A percentile compares a stretch with the other conserved stretches of the same genome.
These are phyloP conservation scores for Sanghuangporus weigelae DNA, from an alignment of 1,284 basidiomycete species.

Conservation along the genomic window DNA sequence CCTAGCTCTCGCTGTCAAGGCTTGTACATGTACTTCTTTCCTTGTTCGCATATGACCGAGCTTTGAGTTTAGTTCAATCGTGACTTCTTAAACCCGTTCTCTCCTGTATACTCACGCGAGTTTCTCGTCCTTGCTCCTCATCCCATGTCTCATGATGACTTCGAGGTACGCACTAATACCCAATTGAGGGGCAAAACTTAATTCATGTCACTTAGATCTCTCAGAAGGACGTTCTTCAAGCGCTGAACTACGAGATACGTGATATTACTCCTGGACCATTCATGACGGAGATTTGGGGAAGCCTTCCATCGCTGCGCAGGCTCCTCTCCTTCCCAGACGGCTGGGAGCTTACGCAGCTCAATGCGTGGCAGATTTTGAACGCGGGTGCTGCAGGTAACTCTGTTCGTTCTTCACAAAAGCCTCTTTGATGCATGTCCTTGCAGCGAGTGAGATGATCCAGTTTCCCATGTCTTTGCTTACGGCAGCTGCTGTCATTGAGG, in stretches of 20 bases:
- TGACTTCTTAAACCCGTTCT: conserved; percentile 20
- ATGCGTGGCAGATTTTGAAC: conserved; percentile 47
- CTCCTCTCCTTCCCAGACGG: conserved; percentile 34
- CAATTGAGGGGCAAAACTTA: not conserved
- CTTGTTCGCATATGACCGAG: not conserved
- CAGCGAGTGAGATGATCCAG: conserved; percentile 46
- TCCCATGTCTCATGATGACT: conserved; percentile 22
- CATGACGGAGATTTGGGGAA: conserved; percentile 52
- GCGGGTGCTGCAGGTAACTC: conserved; percentile 40
- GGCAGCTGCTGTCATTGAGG: conserved; percentile 40
- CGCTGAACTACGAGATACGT: conserved; percentile 44
- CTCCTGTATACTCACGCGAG: conserved; percentile 21
- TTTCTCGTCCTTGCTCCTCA: conserved; percentile 23
- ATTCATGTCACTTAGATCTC: conserved; percentile 34
- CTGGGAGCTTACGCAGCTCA: conserved; percentile 40
- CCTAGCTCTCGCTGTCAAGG: conserved; percentile 16
- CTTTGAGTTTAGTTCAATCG: conserved; percentile 19
- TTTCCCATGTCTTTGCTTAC: conserved; percentile 50
- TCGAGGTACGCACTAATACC: conserved; percentile 19
- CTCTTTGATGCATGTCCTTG: not conserved
- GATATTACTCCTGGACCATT: conserved; percentile 49
- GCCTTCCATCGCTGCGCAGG: conserved; percentile 43
- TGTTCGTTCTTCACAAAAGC: not conserved
- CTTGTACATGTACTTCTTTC: not conserved
- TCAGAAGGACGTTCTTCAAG: conserved; percentile 50